Conservation (phyloP, 768 basidiomycete species). For the Hemileccinum impolitum region DNA sequence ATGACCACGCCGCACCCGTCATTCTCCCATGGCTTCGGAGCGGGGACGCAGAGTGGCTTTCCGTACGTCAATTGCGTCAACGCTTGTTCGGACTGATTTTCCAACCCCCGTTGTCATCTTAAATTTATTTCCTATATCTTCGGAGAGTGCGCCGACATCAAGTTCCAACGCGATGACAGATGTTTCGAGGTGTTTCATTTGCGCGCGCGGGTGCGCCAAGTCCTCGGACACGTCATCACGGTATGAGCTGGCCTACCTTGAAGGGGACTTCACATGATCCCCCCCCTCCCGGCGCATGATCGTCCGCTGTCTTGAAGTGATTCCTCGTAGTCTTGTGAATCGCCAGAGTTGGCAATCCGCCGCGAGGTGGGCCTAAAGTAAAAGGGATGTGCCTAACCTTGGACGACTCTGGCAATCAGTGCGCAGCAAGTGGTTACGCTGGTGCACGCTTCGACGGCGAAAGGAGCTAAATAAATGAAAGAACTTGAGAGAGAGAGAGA, state of each 20-base stretch:
- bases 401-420: conserved; percentile 1
- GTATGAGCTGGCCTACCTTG: background rate
- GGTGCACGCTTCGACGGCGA: background rate
- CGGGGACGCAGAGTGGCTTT: background rate
- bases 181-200: conserved; percentile 20
- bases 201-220: conserved; percentile 3
- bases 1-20: background rate
- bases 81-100: conserved; percentile 3
- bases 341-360: conserved; percentile 5
- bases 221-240: conserved; percentile 16
- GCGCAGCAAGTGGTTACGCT: no score
- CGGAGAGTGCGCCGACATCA: no score
- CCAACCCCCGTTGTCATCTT: background rate
- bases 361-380: background rate
- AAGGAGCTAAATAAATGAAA: conserved; percentile 1
- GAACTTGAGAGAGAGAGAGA: background rate
- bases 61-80: background rate
- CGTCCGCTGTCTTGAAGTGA: background rate
- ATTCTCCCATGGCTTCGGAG: background rate
- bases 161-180: no score
- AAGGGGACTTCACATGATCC: background rate
- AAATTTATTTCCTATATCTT: background rate
- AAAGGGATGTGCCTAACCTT: conserved; percentile 9
- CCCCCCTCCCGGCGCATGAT: no score
- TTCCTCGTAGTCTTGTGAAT: conserved; percentile 1